Conservation (phyloP, 805 yeast species). For the Wickerhamia fluorescens region DNA sequence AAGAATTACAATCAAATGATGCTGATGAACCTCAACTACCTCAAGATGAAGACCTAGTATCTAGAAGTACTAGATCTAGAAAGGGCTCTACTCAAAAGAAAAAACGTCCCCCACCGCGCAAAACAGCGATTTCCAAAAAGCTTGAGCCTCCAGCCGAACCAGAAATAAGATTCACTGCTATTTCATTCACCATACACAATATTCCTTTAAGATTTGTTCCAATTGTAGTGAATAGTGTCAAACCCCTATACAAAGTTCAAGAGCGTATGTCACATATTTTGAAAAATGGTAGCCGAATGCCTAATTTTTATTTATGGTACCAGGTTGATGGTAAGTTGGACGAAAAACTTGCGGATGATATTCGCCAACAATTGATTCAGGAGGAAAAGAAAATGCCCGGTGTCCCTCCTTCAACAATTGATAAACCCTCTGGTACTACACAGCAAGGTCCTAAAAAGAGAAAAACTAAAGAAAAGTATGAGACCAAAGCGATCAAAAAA, state of each 20-base stretch:
- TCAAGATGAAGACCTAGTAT: constrained; percentile 1
- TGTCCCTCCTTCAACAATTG: constrained; percentile 12
- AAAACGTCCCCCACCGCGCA: constrained; percentile 8
- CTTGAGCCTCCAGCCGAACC: constrained; percentile 37
- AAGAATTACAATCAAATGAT: constrained; percentile 7
- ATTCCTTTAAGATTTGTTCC: constrained; percentile 62
- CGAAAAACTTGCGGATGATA: constrained; percentile 54
- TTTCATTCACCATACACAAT: constrained; percentile 59
- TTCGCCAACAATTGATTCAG: constrained; percentile 49
- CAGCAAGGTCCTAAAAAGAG: constrained; percentile 22
- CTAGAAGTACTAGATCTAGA: constrained; percentile 6
- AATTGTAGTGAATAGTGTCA: constrained; percentile 59
- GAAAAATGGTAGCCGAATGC: constrained; percentile 50
- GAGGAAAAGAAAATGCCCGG: constrained; percentile 46
- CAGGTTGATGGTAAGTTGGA: constrained; percentile 73
- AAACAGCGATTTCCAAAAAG: constrained; percentile 12
- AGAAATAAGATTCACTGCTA: constrained; percentile 45
- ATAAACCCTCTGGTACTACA: constrained; percentile 8
- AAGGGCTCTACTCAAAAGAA: constrained; percentile 5
- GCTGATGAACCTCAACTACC: constrained; percentile 6
- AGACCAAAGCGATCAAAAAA: constrained; percentile 11
- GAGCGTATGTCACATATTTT: constrained; percentile 56
- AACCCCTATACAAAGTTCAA: constrained; percentile 48
- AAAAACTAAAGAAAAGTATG: constrained; percentile 22
- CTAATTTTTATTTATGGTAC: constrained; percentile 71